phyloP scores from a whole-genome alignment of 306 rosid species.

The Cucurbita ficifolia region DNA sequence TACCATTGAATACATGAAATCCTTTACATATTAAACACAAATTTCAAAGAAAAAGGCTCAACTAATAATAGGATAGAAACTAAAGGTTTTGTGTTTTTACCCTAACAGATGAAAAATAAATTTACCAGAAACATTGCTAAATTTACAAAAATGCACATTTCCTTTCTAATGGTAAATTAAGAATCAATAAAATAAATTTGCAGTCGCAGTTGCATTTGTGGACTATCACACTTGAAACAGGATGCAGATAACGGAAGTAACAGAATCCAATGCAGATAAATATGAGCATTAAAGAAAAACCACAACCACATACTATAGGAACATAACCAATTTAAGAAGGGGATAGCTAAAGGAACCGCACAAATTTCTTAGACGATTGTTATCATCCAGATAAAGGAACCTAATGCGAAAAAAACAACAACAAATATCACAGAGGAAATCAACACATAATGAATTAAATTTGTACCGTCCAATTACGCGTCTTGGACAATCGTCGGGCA shows the following conservation, averaged over 20 bases:
- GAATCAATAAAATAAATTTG: neutral
- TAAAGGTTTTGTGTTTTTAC: neutral
- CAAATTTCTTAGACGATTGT: neutral
- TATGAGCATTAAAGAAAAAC: neutral
- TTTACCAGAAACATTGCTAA: neutral
- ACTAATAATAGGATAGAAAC: neutral
- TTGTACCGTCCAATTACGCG: conserved; percentile 95
- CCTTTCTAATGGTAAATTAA: neutral
- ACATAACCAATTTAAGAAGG: neutral
- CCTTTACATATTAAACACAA: neutral
- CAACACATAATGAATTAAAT: neutral
- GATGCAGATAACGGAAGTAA: neutral
- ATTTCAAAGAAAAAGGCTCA: neutral
- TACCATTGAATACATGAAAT: neutral
- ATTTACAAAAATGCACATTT: neutral
- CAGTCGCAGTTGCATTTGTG: neutral
- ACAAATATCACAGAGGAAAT: conserved; percentile 3
- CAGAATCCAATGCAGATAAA: neutral
- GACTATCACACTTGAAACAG: neutral
- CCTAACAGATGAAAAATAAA: neutral
- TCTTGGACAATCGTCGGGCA: conserved; percentile 67
- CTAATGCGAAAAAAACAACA: neutral
- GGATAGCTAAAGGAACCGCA: neutral
- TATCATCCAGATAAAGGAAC: neutral
- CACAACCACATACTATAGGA: neutral